phyloP scores from a whole-genome alignment of 2,329 filamentous ascomycete genomes.

The Hymenoscyphus infarciens region DNA sequence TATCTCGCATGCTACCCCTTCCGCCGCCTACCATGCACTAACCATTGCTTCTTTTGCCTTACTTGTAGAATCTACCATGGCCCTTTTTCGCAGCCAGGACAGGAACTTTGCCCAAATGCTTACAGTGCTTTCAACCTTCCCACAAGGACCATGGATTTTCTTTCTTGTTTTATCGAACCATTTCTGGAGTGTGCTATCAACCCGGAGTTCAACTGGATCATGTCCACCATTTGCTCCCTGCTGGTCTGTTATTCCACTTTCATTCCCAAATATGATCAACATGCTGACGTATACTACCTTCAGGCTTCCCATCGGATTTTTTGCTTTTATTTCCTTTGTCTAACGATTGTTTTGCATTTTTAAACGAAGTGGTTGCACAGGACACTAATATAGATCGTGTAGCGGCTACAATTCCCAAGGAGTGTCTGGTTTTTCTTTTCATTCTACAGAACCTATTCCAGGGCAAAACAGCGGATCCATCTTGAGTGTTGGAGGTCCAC shows the following conservation, averaged over 20 bases:
- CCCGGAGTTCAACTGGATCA: constrained; percentile 2
- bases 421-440: constrained; percentile 33
- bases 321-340: constrained; percentile 20
- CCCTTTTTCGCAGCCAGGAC: background rate
- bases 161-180: background rate
- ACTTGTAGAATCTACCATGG: constrained; percentile 23
- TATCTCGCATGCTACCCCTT: constrained; percentile 27
- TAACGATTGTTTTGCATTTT: constrained; percentile 18
- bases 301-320: constrained; percentile 16
- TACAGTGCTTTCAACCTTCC: background rate
- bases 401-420: constrained; percentile 30
- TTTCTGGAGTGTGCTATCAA: constrained; percentile 3
- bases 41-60: constrained; percentile 23
- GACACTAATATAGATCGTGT: constrained; percentile 35
- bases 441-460: constrained; percentile 35
- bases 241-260: constrained; percentile 17
- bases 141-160: background rate
- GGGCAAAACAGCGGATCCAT: constrained; percentile 33
- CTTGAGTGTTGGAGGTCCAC: constrained; percentile 35
- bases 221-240: constrained; percentile 3
- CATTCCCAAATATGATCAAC: background rate
- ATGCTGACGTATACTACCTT: constrained; percentile 20
- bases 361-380: constrained; percentile 29
- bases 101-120: background rate
- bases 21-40: constrained; percentile 31